These are phyloP conservation scores for Lachnellula arida DNA, from an alignment of 2,329 filamentous ascomycete genomes.

Conservation along the genomic window DNA sequence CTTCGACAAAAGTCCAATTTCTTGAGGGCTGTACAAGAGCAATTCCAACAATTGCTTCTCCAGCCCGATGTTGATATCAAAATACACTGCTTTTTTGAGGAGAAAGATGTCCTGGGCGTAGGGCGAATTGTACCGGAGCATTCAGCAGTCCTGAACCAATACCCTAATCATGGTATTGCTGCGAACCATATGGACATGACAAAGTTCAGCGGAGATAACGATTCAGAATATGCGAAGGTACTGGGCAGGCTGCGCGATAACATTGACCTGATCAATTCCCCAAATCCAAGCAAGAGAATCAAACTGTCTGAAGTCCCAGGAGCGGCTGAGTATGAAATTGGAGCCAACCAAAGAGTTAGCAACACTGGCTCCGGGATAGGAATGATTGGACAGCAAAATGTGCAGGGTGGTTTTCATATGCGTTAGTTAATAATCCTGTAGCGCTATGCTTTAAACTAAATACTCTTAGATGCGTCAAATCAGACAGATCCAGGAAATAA, in stretches of 20 bases:
- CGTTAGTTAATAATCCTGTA: not conserved
- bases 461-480: not conserved
- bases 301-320: not conserved
- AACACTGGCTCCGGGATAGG: no score
- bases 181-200: conserved; percentile 19
- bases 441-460: not conserved
- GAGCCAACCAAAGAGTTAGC: not conserved
- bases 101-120: conserved; percentile 3
- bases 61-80: conserved; percentile 1
- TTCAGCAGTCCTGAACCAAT: conserved; percentile 10
- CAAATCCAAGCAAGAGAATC: not conserved
- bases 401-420: not conserved
- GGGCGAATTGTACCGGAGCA: conserved; percentile 6
- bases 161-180: conserved; percentile 12
- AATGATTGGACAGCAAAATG: no score
- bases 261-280: conserved; percentile 6
- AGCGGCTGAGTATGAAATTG: not conserved
- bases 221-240: conserved; percentile 11
- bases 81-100: conserved; percentile 12
- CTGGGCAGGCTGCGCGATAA: conserved; percentile 7
- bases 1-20: conserved; percentile 8
- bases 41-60: conserved; percentile 10
- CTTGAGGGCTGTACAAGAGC: conserved; percentile 7
- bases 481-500: not conserved
- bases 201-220: conserved; percentile 11